Conservation (phyloP, 2,329 filamentous ascomycete genomes). For the Aspergillus vadensis region DNA sequence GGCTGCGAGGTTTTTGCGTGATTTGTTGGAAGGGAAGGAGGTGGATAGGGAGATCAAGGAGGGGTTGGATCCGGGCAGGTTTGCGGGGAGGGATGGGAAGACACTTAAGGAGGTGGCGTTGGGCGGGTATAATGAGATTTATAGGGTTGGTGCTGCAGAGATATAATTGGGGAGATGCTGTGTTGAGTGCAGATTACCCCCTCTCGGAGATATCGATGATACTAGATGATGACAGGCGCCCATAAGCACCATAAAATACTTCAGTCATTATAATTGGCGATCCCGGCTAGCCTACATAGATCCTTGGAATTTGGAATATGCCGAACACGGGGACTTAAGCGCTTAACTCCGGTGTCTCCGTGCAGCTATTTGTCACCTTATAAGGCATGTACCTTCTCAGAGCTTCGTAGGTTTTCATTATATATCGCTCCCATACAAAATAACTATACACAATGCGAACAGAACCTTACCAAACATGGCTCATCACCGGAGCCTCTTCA, state of each 20-base stretch:
- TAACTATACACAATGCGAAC: too few relatives aligned
- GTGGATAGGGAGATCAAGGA: constrained; percentile 22
- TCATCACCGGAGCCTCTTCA: constrained; percentile 17
- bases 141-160: constrained; percentile 18
- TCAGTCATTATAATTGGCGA: too few relatives aligned
- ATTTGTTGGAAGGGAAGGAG: constrained; percentile 17
- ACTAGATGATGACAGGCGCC: too few relatives aligned
- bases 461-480: neutral
- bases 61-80: constrained; percentile 30
- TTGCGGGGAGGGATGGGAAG: constrained; percentile 22
- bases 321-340: neutral
- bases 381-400: too few relatives aligned
- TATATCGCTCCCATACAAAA: too few relatives aligned
- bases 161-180: too few relatives aligned
- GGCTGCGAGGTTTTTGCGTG: constrained; percentile 28
- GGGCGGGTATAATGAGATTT: constrained; percentile 36
- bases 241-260: too few relatives aligned
- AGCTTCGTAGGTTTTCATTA: too few relatives aligned
- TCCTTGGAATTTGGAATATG: too few relatives aligned
- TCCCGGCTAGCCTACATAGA: too few relatives aligned
- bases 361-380: neutral
- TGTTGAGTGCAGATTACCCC: too few relatives aligned
- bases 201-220: too few relatives aligned
- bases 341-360: neutral
- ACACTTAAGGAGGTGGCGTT: constrained; percentile 27